A percentile compares a stretch with the other conserved stretches of the same genome.
Evolutionary conservation across 805 yeast species (phyloP).

Genomic region (Lachancea quebecensis): DNA sequence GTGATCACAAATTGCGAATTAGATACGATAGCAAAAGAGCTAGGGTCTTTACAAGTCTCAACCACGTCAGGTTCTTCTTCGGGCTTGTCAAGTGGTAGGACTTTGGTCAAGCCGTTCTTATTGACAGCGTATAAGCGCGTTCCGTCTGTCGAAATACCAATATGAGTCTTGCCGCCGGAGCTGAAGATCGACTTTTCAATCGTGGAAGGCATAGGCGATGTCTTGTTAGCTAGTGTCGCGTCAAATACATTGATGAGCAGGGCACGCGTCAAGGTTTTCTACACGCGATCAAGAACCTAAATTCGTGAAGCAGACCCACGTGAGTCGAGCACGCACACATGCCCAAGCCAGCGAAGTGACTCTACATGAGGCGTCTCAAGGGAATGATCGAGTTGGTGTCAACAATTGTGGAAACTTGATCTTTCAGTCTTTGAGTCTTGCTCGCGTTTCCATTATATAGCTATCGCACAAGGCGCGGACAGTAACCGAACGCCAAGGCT

Average conservation of each 20-base stretch:
- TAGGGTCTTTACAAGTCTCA: conserved; percentile 43
- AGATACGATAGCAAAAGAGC: conserved; percentile 32
- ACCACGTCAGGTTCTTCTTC: conserved; percentile 56
- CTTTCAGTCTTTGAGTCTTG: too few relatives aligned
- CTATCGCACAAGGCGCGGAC: too few relatives aligned
- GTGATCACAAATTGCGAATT: conserved; percentile 18
- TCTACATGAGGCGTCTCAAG: too few relatives aligned
- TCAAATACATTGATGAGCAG: background rate
- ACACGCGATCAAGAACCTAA: background rate
- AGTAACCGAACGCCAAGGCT: too few relatives aligned
- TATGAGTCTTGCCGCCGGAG: conserved; percentile 27
- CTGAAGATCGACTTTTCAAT: conserved; percentile 25
- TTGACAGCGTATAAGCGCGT: conserved; percentile 45
- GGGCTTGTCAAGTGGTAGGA: conserved; percentile 40
- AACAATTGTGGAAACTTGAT: too few relatives aligned
- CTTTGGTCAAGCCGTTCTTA: conserved; percentile 46
- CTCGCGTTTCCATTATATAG: too few relatives aligned
- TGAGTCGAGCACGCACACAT: too few relatives aligned
- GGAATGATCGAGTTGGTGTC: too few relatives aligned
- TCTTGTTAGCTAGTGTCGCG: background rate
- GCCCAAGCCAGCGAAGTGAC: too few relatives aligned
- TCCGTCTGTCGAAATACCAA: conserved; percentile 20
- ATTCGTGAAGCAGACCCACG: too few relatives aligned
- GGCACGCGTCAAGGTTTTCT: background rate
- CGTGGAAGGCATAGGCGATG: conserved; percentile 7